A percentile compares a stretch with the other conserved stretches of the same genome.
These are phyloP conservation scores for Trametes meyenii DNA, from an alignment of 768 basidiomycete genomes.

Conservation along the genomic window DNA sequence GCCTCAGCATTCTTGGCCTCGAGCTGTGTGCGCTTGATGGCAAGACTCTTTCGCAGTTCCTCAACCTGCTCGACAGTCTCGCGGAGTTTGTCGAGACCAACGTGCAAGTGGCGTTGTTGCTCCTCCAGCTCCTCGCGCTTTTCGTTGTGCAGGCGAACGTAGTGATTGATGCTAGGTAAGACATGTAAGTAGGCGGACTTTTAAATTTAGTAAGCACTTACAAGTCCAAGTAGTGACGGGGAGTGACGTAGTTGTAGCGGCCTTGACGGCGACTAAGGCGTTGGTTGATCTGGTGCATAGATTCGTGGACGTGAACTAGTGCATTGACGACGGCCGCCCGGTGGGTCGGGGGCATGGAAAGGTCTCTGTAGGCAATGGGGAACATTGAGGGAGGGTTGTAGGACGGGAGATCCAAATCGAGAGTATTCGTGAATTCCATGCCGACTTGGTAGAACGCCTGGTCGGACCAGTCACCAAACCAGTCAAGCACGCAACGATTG, in stretches of 20 bases:
- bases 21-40: constrained; percentile 89
- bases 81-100: constrained; percentile 94
- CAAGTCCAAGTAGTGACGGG: constrained; percentile 98
- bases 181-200: constrained; percentile 8
- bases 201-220: constrained; percentile 47
- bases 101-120: constrained; percentile 97
- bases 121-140: constrained; percentile 98
- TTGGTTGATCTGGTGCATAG: constrained; percentile 86
- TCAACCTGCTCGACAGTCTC: constrained; percentile 98
- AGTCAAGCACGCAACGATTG: constrained; percentile 99
- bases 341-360: constrained; percentile 86
- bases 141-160: constrained; percentile 91
- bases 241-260: constrained; percentile 96
- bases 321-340: constrained; percentile 92
- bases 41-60: constrained; percentile 91
- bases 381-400: constrained; percentile 82
- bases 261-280: constrained; percentile 90
- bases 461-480: constrained; percentile 99
- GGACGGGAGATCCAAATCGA: constrained; percentile 87
- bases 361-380: constrained; percentile 85
- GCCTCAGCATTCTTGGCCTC: constrained; percentile 94
- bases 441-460: constrained; percentile 99
- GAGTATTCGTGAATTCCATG: constrained; percentile 91
- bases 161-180: constrained; percentile 85
- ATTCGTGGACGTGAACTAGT: constrained; percentile 88